Base-by-base conservation (phyloP, 768 basidiomycete species). In the Russula abietina region DNA sequence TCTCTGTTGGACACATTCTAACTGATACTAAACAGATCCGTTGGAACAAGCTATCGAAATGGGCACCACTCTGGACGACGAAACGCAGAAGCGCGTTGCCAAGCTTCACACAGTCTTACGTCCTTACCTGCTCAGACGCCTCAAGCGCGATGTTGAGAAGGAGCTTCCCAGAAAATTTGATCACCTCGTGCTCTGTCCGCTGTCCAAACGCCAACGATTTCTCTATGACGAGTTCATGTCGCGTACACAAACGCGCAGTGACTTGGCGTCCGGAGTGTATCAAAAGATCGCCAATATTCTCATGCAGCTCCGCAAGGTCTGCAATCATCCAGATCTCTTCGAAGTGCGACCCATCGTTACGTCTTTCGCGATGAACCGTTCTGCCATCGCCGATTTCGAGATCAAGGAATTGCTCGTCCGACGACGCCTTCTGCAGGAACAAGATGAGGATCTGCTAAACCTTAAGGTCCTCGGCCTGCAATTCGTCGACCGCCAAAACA, bases 221-320 rank as follows among this genome's bases (percentile, higher is more conserved):
- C 79, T 97, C 22, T 97, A 97, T 71, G 93, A 97, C 77, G 93
- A 96, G 71, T 96, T 96, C 77, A 94, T 97, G 93, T 81, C 87
- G 12, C 83, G 93, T 32, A 83, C 89, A 1, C 86, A 92, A 57
- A 97, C 93, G 2, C 82, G 83, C 32, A 84, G 87, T 65, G 91
- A 91, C 22, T 78, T 97, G 51, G 79, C 86, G 24, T 92, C 93
- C 2, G 95, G 94, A 4, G 80, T 90, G 3, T 92, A 92, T 69
- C 88, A 89, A 74, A 89, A 89, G 74, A 88, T 92, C 49, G 90
- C 90, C 69, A 99, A 99, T 71, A 86, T 96, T 60, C 82, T 98
- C 63, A 99, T 98, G 97, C 97, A 99, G 72, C 81, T 98, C 4
- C 88, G 97, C 59, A 98, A 98, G 77, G 92, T 96, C 48, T 93